A percentile compares a stretch with the other conserved stretches of the same genome.
These are phyloP conservation scores for Ascochyta clinopodiicola DNA, from an alignment of 2,329 filamentous ascomycete species.

Conservation along the genomic window DNA sequence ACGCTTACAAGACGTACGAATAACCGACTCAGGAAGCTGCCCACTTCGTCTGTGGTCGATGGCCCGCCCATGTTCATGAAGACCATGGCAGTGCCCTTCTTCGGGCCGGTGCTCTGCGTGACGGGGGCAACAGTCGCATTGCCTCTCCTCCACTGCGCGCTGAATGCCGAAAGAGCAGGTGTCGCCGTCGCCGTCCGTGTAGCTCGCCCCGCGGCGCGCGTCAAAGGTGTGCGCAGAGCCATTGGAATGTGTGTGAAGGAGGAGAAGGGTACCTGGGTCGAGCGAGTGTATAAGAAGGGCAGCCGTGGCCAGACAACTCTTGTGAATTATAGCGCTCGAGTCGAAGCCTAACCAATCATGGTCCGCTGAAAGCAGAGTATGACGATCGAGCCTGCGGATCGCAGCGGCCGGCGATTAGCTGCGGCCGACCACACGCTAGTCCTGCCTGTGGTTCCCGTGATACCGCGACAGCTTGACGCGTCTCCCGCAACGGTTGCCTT, in stretches of 20 bases:
- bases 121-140: constrained; percentile 63
- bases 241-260: constrained; percentile 48
- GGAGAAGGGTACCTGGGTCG: constrained; percentile 4
- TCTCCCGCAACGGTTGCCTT: constrained; percentile 32
- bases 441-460: constrained; percentile 18
- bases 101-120: constrained; percentile 71
- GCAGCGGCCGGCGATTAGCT: constrained; percentile 12
- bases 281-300: constrained; percentile 13
- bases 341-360: constrained; percentile 36
- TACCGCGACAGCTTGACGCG: constrained; percentile 33
- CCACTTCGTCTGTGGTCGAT: constrained; percentile 85
- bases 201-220: constrained; percentile 43
- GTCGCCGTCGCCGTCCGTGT: constrained; percentile 36
- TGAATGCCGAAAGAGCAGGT: constrained; percentile 37
- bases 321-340: constrained; percentile 30
- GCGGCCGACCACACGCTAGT: constrained; percentile 5
- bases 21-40: constrained; percentile 84
- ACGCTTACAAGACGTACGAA: constrained; percentile 69
- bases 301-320: constrained; percentile 27
- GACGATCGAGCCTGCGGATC: constrained; percentile 37
- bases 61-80: constrained; percentile 99
- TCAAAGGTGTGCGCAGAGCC: constrained; percentile 46
- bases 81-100: constrained; percentile 94
- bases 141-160: constrained; percentile 47
- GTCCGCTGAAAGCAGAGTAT: constrained; percentile 15